These are phyloP conservation scores for Arxiozyma bovina DNA, from an alignment of 1,139 yeast genomes.

Conservation along the genomic window DNA sequence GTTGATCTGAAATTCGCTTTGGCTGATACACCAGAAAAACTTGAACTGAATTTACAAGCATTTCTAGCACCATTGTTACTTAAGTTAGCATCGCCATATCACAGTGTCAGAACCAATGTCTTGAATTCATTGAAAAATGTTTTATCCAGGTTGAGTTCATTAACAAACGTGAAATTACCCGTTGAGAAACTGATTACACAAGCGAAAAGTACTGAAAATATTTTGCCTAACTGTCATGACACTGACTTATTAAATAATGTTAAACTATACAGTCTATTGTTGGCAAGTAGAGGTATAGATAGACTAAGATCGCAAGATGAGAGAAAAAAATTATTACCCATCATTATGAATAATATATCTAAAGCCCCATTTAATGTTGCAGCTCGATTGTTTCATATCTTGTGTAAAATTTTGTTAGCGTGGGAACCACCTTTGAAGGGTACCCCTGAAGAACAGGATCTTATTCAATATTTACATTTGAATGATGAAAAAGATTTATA, in stretches of 20 bases:
- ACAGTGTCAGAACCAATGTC: slow-evolving; percentile 59
- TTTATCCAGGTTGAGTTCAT: slow-evolving; percentile 56
- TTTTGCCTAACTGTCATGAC: slow-evolving; percentile 16
- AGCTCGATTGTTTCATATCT: slow-evolving; percentile 54
- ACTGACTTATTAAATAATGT: slow-evolving; percentile 42
- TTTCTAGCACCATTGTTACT: slow-evolving; percentile 73
- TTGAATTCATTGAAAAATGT: slow-evolving; percentile 59
- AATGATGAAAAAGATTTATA: slow-evolving; percentile 30
- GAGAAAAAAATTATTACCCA: slow-evolving; percentile 37
- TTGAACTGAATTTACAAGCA: slow-evolving; percentile 49
- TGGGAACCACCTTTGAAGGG: slow-evolving; percentile 48
- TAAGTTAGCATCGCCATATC: slow-evolving; percentile 66
- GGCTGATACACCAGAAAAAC: slow-evolving; percentile 58
- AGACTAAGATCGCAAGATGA: slow-evolving; percentile 35
- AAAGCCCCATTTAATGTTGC: slow-evolving; percentile 33
- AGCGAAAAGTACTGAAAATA: slow-evolving; percentile 40
- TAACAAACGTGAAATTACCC: slow-evolving; percentile 51
- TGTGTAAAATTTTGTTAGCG: slow-evolving; percentile 44
- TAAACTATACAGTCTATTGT: slow-evolving; percentile 55
- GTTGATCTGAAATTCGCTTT: slow-evolving; percentile 81
- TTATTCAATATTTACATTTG: slow-evolving; percentile 32
- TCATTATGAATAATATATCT: slow-evolving; percentile 41
- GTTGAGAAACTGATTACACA: slow-evolving; percentile 53
- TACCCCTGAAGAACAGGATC: slow-evolving; percentile 36
- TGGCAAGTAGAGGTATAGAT: slow-evolving; percentile 58